Evolutionary conservation across 2,329 filamentous ascomycete species (phyloP).

Genomic region (Sporothrix pseudoabietina): DNA sequence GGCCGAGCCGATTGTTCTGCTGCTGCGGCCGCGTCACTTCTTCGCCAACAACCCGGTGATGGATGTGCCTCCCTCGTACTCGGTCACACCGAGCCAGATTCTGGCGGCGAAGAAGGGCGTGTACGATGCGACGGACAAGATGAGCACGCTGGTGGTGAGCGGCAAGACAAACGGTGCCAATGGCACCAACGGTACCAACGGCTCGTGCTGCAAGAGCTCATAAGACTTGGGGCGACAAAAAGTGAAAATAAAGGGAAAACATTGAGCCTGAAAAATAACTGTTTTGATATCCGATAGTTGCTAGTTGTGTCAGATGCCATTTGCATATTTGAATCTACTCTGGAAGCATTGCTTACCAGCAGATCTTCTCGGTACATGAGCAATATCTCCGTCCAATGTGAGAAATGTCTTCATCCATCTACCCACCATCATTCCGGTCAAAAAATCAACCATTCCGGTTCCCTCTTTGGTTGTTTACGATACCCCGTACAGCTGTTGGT

Average conservation of each 20-base stretch:
- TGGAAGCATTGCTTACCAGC: neutral
- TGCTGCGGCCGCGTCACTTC: slow-evolving; percentile 80
- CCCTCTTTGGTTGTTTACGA: no score
- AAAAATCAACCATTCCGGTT: neutral
- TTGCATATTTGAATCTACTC: neutral
- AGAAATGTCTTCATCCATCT: neutral
- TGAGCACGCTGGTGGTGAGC: slow-evolving; percentile 45
- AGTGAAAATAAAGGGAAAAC: neutral
- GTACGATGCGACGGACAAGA: slow-evolving; percentile 52
- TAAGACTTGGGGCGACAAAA: neutral
- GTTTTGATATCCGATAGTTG: slow-evolving; percentile 3
- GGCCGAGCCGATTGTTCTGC: slow-evolving; percentile 77
- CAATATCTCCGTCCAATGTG: no score
- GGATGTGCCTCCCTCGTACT: slow-evolving; percentile 77
- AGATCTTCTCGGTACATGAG: neutral
- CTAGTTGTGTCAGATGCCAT: neutral
- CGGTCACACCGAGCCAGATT: slow-evolving; percentile 70
- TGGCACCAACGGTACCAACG: neutral
- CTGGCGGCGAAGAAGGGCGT: slow-evolving; percentile 50
- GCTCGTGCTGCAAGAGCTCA: slow-evolving; percentile 27
- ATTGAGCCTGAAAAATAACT: neutral
- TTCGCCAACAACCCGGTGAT: slow-evolving; percentile 77
- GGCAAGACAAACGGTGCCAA: neutral
- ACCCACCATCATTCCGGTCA: neutral
- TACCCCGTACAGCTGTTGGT: no score